Conservation (phyloP, 352 stramenopile species). For the Globisporangium radiosum region DNA sequence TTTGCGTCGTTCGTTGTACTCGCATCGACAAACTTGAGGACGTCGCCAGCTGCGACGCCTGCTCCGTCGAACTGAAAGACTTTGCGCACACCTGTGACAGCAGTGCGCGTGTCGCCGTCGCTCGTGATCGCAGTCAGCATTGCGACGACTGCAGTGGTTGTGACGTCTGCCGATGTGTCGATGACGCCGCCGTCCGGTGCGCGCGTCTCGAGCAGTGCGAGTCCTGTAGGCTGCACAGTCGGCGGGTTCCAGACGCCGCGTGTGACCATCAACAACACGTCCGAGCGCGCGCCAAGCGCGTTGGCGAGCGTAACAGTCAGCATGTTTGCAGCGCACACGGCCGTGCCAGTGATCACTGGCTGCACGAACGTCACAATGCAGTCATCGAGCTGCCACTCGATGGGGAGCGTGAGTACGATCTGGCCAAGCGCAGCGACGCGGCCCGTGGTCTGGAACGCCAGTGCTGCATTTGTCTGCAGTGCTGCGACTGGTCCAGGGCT, state of each 20-base stretch:
- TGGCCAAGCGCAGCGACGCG: constrained; percentile 24
- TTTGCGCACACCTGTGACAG: constrained; percentile 43
- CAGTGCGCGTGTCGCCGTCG: constrained; percentile 35
- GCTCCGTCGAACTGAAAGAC: constrained; percentile 41
- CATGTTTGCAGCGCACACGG: constrained; percentile 25
- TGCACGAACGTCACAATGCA: constrained; percentile 30
- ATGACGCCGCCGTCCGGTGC: constrained; percentile 41
- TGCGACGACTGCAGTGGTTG: constrained; percentile 4
- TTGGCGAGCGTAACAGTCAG: constrained; percentile 32
- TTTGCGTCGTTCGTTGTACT: constrained; percentile 50
- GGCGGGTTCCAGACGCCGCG: constrained; percentile 37
- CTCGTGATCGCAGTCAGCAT: constrained; percentile 32
- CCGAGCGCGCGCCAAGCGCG: constrained; percentile 24
- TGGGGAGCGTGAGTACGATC: constrained; percentile 34
- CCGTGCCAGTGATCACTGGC: constrained; percentile 21
- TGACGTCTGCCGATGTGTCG: constrained; percentile 32
- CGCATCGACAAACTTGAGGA: constrained; percentile 59
- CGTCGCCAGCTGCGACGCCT: constrained; percentile 26
- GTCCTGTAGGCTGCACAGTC: constrained; percentile 23
- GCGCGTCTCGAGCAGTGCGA: constrained; percentile 19
- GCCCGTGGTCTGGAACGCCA: constrained; percentile 36
- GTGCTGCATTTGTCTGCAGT: constrained; percentile 29
- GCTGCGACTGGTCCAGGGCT: constrained; percentile 46
- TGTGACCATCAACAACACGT: constrained; percentile 29
- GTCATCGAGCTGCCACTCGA: constrained; percentile 31